Percentiles rank a stretch among this genome's conserved stretches.
Conservation (phyloP, 164 flowering plant species). For the Dillenia turbinata region DNA sequence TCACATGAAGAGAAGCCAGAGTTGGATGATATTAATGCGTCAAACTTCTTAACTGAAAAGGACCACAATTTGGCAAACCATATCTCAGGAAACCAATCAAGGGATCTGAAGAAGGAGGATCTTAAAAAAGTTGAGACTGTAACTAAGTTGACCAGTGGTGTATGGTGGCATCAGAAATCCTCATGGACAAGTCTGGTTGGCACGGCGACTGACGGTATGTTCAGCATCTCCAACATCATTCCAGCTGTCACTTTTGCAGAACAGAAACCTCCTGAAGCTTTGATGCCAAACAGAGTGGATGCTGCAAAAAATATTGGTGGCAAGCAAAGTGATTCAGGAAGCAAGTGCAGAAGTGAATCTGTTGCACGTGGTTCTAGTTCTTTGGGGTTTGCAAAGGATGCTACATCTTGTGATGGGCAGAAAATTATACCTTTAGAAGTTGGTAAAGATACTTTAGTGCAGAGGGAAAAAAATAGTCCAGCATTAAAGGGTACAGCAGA, state of each 20-base stretch:
- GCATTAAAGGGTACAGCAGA: constrained; percentile 12
- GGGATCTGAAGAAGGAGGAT: background rate
- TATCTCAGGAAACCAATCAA: too few relatives aligned
- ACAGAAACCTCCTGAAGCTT: constrained; percentile 13
- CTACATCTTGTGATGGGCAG: constrained; percentile 3
- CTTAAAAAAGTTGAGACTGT: constrained; percentile 14
- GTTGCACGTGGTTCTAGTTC: constrained; percentile 6
- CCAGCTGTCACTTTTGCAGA: constrained; percentile 22
- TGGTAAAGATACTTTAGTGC: background rate
- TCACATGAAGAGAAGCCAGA: too few relatives aligned
- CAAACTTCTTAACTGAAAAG: too few relatives aligned
- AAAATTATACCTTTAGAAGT: constrained; percentile 1
- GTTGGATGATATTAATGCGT: too few relatives aligned
- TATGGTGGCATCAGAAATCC: constrained; percentile 47
- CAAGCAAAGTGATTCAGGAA: constrained; percentile 3
- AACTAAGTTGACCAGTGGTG: constrained; percentile 30
- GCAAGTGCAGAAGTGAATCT: constrained; percentile 5
- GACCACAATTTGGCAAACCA: too few relatives aligned
- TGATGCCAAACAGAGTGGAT: background rate
- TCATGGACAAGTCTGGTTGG: constrained; percentile 66
- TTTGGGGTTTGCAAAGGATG: constrained; percentile 10
- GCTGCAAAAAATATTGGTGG: background rate
- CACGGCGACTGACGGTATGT: constrained; percentile 31
- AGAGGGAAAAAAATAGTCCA: constrained; percentile 11
- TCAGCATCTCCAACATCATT: constrained; percentile 58